Percentiles rank a stretch among this genome's conserved stretches.
phyloP scores from a whole-genome alignment of 2,329 filamentous ascomycete species.

The Aspergillus sp. region DNA sequence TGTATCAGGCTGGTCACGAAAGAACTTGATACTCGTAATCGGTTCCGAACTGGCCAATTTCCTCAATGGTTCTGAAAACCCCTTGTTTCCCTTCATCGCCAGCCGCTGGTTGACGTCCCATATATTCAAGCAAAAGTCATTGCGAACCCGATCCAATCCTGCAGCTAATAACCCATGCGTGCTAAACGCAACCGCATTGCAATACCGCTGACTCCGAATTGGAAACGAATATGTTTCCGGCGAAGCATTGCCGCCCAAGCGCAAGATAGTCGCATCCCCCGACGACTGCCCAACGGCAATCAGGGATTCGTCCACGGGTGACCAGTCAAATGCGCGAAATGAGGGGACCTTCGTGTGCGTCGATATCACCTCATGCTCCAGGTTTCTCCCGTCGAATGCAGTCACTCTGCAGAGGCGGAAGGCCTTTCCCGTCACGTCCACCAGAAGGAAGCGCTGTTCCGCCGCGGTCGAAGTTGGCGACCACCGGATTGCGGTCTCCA shows the following conservation, averaged over 20 bases:
- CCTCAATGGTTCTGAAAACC: constrained; percentile 44
- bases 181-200: constrained; percentile 57
- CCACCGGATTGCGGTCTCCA: constrained; percentile 52
- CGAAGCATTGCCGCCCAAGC: constrained; percentile 40
- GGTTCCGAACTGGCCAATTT: constrained; percentile 55
- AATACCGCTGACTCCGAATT: constrained; percentile 54
- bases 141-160: constrained; percentile 54
- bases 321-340: constrained; percentile 61
- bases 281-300: constrained; percentile 55
- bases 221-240: constrained; percentile 46
- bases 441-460: constrained; percentile 51
- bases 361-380: constrained; percentile 48
- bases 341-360: constrained; percentile 49
- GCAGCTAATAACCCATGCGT: constrained; percentile 50
- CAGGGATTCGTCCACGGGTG: constrained; percentile 48
- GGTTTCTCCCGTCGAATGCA: constrained; percentile 27
- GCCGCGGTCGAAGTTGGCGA: constrained; percentile 49
- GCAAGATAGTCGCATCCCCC: constrained; percentile 53
- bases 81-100: constrained; percentile 25
- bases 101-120: constrained; percentile 51
- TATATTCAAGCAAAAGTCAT: constrained; percentile 57
- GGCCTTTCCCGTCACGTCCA: constrained; percentile 53
- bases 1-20: constrained; percentile 51
- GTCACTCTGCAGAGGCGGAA: constrained; percentile 50
- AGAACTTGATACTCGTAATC: constrained; percentile 59